Conservation (phyloP, 495 filamentous ascomycete species). For the Chlorociboria aeruginascens region DNA sequence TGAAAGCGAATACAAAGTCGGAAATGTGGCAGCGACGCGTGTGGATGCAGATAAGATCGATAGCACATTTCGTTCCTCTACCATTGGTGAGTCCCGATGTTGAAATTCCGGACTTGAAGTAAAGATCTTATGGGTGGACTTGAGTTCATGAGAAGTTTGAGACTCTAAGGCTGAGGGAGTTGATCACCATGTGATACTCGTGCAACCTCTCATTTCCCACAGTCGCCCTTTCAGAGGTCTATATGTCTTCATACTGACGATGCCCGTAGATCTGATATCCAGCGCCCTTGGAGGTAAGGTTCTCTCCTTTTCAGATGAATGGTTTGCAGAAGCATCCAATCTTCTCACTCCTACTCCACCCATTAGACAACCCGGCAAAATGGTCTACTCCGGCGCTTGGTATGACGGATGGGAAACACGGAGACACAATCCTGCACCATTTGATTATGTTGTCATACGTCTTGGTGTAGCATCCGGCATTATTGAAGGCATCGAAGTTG, state of each 20-base stretch:
- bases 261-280: constrained; percentile 57
- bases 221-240: no score
- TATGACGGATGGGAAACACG: constrained; percentile 95
- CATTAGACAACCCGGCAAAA: constrained; percentile 67
- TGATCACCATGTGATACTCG: no score
- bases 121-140: no score
- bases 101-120: no score
- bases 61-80: constrained; percentile 53
- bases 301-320: constrained; percentile 74
- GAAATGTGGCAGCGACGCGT: constrained; percentile 31
- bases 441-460: constrained; percentile 75
- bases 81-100: constrained; percentile 43
- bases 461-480: constrained; percentile 68
- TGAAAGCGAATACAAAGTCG: constrained; percentile 29
- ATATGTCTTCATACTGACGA: constrained; percentile 3
- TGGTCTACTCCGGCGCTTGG: constrained; percentile 80
- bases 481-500: constrained; percentile 71
- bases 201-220: no score
- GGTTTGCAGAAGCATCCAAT: constrained; percentile 75
- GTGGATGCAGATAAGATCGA: constrained; percentile 53
- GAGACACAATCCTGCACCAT: constrained; percentile 65
- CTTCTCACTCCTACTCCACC: constrained; percentile 65
- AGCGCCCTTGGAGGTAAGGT: constrained; percentile 59
- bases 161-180: no score
- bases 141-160: no score